Evolutionary conservation across 495 filamentous ascomycete species (phyloP), one percentile per base, ranked within the genome.

Genomic region (Aspergillus olivimuriae): DNA sequence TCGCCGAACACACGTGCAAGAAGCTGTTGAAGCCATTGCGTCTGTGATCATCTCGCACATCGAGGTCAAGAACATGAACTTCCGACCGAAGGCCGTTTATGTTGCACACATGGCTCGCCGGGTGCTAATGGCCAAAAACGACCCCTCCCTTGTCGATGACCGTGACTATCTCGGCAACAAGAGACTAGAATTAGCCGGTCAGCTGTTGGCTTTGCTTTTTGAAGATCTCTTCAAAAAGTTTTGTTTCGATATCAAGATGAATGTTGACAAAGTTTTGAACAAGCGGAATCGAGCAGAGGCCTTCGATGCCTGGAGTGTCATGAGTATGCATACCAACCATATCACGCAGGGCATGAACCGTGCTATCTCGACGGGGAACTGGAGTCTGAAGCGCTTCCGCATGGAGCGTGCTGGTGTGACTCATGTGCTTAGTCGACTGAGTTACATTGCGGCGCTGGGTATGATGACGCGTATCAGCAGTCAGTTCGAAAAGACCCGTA

Each of bases 381-480:
- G 92, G 92, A 94, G 75, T 43, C 73, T 97, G 41, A 94, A 92
- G 62, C 87, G 94, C 60, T 97, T 97, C 70, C 87, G 88, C 63
- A 99, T 97, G 92, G 90, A 95, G 57, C 77, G 92, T 62, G 92
- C 92, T 16, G 92, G 92, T 54, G 89, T 99, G 8, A 95, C 92
- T 2, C 92, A 99, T 62, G 89, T 99, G 42, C 73, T 99, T 14
- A 96, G 90, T 68, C 80, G 92, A 33, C 69, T 97, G 34, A 96
- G 89, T 61, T 99, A 95, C 57, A 95, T 97, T 66, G 87, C 85
- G 52, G 94, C 94, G 9, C 76, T 99, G n/a, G 94, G 94, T 43
- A 97, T 97, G 94, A 97, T 99, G 94, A 97, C 94, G 9, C 81
- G 92, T 53, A 97, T 97, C 52, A 90, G 82, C 68, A 94, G 86